Conservation (phyloP, 179 eudicot species). For the Silene noctiflora region DNA sequence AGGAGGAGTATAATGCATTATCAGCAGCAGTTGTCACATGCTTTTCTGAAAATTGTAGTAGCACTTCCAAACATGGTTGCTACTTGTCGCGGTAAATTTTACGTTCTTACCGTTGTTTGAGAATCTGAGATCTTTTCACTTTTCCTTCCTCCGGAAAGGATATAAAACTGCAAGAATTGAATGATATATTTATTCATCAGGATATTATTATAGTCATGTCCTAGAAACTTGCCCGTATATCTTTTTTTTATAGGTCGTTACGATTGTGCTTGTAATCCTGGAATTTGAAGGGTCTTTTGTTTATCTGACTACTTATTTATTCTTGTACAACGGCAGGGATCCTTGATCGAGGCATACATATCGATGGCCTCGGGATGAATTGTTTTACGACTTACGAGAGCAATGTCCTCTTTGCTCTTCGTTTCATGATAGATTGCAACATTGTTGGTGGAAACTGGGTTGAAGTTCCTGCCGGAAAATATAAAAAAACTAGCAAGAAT, state of each 20-base stretch:
- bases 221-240: constrained; percentile 6
- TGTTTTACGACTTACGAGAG: constrained; percentile 94
- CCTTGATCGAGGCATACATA: constrained; percentile 87
- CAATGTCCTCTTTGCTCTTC: constrained; percentile 88
- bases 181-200: neutral
- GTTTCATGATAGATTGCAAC: constrained; percentile 96
- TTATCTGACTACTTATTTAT: neutral
- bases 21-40: constrained; percentile 75
- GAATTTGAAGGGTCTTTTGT: neutral
- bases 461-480: constrained; percentile 77
- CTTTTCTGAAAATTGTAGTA: constrained; percentile 83
- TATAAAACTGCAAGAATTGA: neutral
- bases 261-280: neutral
- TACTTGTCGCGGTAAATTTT: constrained; percentile 76
- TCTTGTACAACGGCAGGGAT: constrained; percentile 50
- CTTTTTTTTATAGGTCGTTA: neutral
- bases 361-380: constrained; percentile 87
- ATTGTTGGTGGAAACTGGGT: constrained; percentile 98
- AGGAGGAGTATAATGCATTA: constrained; percentile 94
- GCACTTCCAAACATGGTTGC: constrained; percentile 94
- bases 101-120: neutral
- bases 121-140: neutral
- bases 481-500: constrained; percentile 52
- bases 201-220: neutral
- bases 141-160: neutral